These are phyloP conservation scores for Colletotrichum phormii DNA, from an alignment of 2,329 filamentous ascomycete species.

Conservation along the genomic window DNA sequence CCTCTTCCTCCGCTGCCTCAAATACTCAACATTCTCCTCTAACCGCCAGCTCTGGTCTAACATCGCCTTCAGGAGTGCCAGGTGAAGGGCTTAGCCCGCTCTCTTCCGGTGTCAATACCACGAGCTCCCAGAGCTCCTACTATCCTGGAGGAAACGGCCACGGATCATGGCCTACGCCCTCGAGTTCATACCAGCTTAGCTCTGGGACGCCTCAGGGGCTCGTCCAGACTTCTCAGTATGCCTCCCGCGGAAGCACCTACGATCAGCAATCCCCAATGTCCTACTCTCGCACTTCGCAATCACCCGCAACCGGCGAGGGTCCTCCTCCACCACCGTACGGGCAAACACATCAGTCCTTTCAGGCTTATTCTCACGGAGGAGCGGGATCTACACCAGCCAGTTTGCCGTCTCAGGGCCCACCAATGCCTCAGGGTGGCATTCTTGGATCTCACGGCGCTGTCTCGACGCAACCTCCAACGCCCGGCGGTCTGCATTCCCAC, in stretches of 20 bases:
- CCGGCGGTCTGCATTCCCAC: constrained; percentile 64
- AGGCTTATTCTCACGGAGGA: constrained; percentile 63
- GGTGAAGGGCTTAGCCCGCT: constrained; percentile 72
- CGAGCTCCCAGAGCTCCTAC: constrained; percentile 60
- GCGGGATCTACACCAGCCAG: constrained; percentile 53
- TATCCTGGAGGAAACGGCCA: constrained; percentile 64
- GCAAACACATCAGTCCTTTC: constrained; percentile 72
- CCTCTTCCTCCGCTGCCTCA: constrained; percentile 64
- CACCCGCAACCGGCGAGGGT: constrained; percentile 68
- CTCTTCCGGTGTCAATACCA: constrained; percentile 71
- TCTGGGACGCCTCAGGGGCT: constrained; percentile 58
- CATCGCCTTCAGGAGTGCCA: constrained; percentile 64
- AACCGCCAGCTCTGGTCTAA: constrained; percentile 61
- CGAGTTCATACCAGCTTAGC: constrained; percentile 65
- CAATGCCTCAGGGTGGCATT: constrained; percentile 51
- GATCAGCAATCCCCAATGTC: constrained; percentile 61
- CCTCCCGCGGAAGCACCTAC: constrained; percentile 50
- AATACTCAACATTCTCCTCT: constrained; percentile 48
- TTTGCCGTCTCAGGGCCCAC: constrained; percentile 45
- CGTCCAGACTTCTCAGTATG: constrained; percentile 14
- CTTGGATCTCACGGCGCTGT: constrained; percentile 59
- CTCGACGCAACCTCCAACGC: constrained; percentile 56
- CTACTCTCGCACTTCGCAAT: constrained; percentile 50
- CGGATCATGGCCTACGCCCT: constrained; percentile 69
- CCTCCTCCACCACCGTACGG: constrained; percentile 77